phyloP scores from a whole-genome alignment of 2,329 filamentous ascomycete species.

The Neonectria coccinea region DNA sequence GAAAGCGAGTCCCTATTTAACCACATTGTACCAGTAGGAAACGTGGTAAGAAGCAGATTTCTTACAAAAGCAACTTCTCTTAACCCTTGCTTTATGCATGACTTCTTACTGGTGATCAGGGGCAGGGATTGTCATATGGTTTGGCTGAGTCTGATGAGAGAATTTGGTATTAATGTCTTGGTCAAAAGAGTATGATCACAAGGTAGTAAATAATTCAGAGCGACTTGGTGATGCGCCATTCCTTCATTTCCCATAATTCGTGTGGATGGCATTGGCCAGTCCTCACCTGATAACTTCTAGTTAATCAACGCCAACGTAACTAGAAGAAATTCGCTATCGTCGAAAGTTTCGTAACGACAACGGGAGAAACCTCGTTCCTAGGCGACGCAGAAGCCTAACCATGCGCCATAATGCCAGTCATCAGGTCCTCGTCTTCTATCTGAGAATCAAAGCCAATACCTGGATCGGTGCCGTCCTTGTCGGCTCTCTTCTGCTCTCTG shows the following conservation, averaged over 20 bases:
- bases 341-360: too few species aligned
- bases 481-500: conserved; percentile 59
- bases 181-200: background rate
- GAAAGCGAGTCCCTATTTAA: too few species aligned
- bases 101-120: too few species aligned
- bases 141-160: too few species aligned
- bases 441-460: conserved; percentile 58
- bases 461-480: conserved; percentile 56
- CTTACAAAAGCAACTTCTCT: too few species aligned
- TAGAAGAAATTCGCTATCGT: too few species aligned
- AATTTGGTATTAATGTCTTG: too few species aligned
- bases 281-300: conserved; percentile 6
- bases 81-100: too few species aligned
- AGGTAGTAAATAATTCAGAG: background rate
- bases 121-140: too few species aligned
- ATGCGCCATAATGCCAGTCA: conserved; percentile 58
- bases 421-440: conserved; percentile 71
- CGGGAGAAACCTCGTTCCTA: background rate
- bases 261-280: conserved; percentile 7
- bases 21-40: too few species aligned
- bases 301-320: conserved; percentile 2
- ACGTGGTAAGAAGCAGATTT: too few species aligned
- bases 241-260: conserved; percentile 27
- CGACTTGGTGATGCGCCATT: conserved; percentile 8
- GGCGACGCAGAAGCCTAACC: conserved; percentile 21